Base-by-base conservation (phyloP, 768 basidiomycete species). In the Amanita thiersii region DNA sequence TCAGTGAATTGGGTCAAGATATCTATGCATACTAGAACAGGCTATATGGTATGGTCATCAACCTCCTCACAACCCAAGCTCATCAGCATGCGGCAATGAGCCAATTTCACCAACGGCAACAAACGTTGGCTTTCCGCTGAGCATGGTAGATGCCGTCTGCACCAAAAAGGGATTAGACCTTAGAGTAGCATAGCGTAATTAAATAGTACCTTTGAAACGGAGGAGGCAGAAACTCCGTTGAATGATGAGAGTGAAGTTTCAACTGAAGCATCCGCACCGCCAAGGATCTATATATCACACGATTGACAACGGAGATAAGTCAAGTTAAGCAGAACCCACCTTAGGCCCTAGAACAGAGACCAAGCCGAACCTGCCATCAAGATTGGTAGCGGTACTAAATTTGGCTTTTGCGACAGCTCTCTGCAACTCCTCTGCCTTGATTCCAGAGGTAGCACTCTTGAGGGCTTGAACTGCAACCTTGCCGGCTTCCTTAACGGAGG, bases 351-450 rank as follows among this genome's bases (percentile, higher is more conserved):
- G 56, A 24, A 72, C 59, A 20, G 67, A 63, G 20, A 84, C 58
- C 21, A 86, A 55, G 14, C 86, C 86, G 6, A 80, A 79, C 43
- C 87, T 67, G 43, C 68, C 69, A 47, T 99, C 94, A 20, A 73
- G 51, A 36, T 72, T 66, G 43, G 64, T 69, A 2, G 92, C 93
- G 50, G 83, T 76, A 37, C 73, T 64, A 56, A 97, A 93, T 62
- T 86, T 92, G 48, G 94, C 89, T 60, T 89, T 90, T 8, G 86
- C 81, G 26, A 90, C 64, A 11, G 94, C 93, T 47, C 72, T 70
- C 69, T 81, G 82, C 46, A 94, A 60, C 31, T 81, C 83, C 48
- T 92, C 86, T 29, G 66, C 66, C 41, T 68, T 77, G 45, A 84
- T 58, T 39, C 64, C 79, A 41, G 68, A 63, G 29, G 83, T 73